Evolutionary conservation across 768 basidiomycete genomes (phyloP).

Genomic region (Agrocybe chaxingu): DNA sequence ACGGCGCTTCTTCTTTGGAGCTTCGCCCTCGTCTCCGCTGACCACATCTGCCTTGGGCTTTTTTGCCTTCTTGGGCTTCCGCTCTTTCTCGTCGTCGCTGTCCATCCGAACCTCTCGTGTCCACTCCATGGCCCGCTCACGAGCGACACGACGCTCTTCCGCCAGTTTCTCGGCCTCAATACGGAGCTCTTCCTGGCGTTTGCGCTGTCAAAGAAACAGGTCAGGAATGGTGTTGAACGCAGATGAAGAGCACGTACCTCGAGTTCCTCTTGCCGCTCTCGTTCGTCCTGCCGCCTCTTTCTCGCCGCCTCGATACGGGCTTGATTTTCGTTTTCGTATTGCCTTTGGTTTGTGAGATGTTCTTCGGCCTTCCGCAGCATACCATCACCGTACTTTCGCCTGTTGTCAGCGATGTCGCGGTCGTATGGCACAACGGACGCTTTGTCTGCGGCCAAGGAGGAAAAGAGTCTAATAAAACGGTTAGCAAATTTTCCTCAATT

Average conservation of each 20-base stretch:
- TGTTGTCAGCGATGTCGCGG: conserved; percentile 83
- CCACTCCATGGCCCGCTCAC: conserved; percentile 82
- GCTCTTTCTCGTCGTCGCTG: conserved; percentile 80
- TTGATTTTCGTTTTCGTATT: conserved; percentile 67
- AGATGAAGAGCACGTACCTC: conserved; percentile 47
- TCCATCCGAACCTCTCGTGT: conserved; percentile 63
- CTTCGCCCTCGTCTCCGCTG: conserved; percentile 49
- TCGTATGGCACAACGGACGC: conserved; percentile 75
- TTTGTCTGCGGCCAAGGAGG: conserved; percentile 73
- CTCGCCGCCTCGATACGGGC: conserved; percentile 77
- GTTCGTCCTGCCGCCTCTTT: conserved; percentile 77
- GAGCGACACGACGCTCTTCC: conserved; percentile 68
- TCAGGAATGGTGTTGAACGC: background rate
- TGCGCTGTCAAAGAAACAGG: conserved; percentile 38
- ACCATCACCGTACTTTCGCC: conserved; percentile 85
- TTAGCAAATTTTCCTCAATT: background rate
- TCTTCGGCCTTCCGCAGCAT: conserved; percentile 81
- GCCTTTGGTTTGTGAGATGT: conserved; percentile 68
- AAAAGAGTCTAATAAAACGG: conserved; percentile 62
- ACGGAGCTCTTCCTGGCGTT: conserved; percentile 61
- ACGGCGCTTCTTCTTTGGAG: conserved; percentile 66
- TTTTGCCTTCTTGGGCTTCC: conserved; percentile 50
- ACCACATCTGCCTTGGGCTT: conserved; percentile 51
- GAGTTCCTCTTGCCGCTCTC: conserved; percentile 54
- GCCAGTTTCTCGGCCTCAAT: conserved; percentile 75